Percentiles rank a stretch among this genome's conserved stretches.
phyloP scores from a whole-genome alignment of 1,284 basidiomycete genomes.

The Caloboletus inedulis region DNA sequence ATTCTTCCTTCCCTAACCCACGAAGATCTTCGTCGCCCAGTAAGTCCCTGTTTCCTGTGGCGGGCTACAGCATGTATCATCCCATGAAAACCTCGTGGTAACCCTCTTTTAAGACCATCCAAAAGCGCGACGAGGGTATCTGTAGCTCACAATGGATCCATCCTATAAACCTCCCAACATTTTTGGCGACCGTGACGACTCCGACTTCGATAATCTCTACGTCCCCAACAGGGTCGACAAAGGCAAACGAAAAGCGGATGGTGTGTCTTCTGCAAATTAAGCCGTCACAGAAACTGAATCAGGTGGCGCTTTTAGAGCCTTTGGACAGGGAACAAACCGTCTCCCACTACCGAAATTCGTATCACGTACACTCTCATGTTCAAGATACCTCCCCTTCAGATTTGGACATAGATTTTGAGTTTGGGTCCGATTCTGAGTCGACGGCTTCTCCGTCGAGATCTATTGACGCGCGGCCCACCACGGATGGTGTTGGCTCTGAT shows the following conservation, averaged over 20 bases:
- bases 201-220: not conserved
- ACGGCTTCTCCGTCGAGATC: not conserved
- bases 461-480: not conserved
- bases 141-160: constrained; percentile 9
- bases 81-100: constrained; percentile 6
- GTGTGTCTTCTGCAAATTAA: not conserved
- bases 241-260: constrained; percentile 23
- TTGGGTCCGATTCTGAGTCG: constrained; percentile 5
- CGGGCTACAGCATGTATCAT: constrained; percentile 5
- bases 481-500: constrained; percentile 3
- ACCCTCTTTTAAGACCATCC: constrained; percentile 3
- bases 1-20: not conserved
- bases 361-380: not conserved
- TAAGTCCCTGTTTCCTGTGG: constrained; percentile 5
- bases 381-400: constrained; percentile 6
- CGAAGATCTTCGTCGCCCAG: constrained; percentile 7
- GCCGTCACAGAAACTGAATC: not conserved
- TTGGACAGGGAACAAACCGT: not conserved
- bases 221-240: constrained; percentile 17
- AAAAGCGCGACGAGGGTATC: not conserved
- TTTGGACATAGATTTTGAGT: constrained; percentile 6
- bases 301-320: constrained; percentile 10
- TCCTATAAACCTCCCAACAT: constrained; percentile 15
- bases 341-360: not conserved
- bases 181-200: constrained; percentile 6